Evolutionary conservation across 768 basidiomycete species (phyloP), one percentile per base, ranked within the genome.

Genomic region (Naematelia encephala): DNA sequence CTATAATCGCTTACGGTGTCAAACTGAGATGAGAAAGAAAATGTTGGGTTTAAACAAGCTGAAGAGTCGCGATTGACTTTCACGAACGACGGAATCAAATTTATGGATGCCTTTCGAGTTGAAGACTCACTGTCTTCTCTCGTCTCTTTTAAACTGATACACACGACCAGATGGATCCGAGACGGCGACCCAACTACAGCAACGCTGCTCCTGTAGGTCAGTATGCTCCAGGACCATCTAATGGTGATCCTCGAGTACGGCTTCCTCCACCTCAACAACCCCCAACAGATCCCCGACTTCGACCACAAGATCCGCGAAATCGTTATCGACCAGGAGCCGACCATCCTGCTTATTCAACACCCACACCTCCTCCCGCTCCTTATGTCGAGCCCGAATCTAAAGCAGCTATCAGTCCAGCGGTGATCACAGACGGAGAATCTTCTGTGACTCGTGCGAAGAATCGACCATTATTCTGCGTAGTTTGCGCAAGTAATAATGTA

Each of bases 401-500:
- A 16, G 34, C 8, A 8, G 34, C 34, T 16, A 16, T 39, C 34
- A 39, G 16, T 16, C 16, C 34, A 39, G 34, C 34, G 34, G 16
- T 39, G 8, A 39, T 39, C 34, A 39, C 34, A 8, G 34, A 39
- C 34, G 34, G 34, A 8, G 34, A 39, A 16, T 16, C 34, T 8
- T 8, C 34, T 8, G 8, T 16, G 34, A 8, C 34, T 8, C 34
- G 34, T 8, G 28, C 56, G 13, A 90, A 85, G 77, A 79, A 82
- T 11, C 81, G 89, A 11, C 91, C 90, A 1, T 74, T 96, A 47
- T 98, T 98, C 79, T 98, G 96, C 73, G 90, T 99, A 8, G 96
- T 98, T 28, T 99, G 96, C 74, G 94, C 96, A n/a, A 97, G 91
- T 73, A 99, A 99, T 73, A 91, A 98, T 81, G 93, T 89, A 76